Conservation (phyloP, 306 rosid genomes). For the Cicer bijugum region DNA sequence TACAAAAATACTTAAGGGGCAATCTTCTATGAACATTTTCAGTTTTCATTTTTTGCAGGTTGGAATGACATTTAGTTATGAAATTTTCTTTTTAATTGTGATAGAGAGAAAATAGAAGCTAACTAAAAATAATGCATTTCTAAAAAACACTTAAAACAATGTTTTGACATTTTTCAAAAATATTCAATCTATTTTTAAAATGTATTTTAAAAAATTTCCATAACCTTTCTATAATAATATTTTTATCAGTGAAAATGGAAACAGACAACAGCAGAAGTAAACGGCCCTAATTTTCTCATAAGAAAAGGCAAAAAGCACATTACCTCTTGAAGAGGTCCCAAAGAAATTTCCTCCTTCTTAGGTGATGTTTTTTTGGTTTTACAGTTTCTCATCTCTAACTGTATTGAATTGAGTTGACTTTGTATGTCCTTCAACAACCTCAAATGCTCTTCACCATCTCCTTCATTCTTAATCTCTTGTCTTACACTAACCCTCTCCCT, state of each 20-base stretch:
- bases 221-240: too few relatives aligned
- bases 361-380: constrained; percentile 51
- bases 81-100: too few relatives aligned
- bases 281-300: not conserved
- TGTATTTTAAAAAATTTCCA: too few relatives aligned
- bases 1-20: too few relatives aligned
- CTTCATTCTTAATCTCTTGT: constrained; percentile 61
- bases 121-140: not conserved
- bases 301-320: constrained; percentile 33
- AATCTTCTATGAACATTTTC: too few relatives aligned
- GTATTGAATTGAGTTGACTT: constrained; percentile 58
- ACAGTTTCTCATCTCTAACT: constrained; percentile 58
- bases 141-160: too few relatives aligned
- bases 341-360: constrained; percentile 46
- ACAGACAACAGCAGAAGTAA: not conserved
- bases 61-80: too few relatives aligned
- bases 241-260: too few relatives aligned
- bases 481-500: constrained; percentile 50
- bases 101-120: not conserved
- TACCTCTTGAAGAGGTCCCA: constrained; percentile 68
- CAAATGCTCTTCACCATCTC: constrained; percentile 61
- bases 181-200: too few relatives aligned
- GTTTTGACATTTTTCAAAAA: too few relatives aligned
- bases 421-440: constrained; percentile 78
- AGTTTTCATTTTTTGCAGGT: too few relatives aligned